A percentile compares a stretch with the other conserved stretches of the same genome.
phyloP scores from a whole-genome alignment of 768 basidiomycete genomes.

The Termitomyces sp. region DNA sequence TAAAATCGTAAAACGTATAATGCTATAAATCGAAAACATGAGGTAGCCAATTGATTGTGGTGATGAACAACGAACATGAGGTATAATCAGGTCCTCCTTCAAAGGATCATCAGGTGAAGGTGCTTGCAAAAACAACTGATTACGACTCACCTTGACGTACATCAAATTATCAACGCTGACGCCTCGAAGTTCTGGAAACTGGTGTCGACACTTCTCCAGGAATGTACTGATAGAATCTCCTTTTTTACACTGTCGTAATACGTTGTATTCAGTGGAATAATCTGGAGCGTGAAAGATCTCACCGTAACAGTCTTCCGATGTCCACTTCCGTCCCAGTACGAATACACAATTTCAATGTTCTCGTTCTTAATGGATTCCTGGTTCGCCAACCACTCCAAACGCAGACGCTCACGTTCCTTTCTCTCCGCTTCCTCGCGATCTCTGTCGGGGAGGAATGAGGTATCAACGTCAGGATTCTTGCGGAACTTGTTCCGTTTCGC shows the following conservation, averaged over 20 bases:
- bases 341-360: slow-evolving; percentile 91
- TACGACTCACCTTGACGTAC: slow-evolving; percentile 82
- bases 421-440: slow-evolving; percentile 93
- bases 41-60: not conserved
- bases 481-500: slow-evolving; percentile 74
- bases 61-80: slow-evolving; percentile 57
- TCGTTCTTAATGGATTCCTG: slow-evolving; percentile 57
- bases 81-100: slow-evolving; percentile 96
- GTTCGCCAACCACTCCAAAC: slow-evolving; percentile 84
- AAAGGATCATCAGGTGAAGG: not conserved
- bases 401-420: slow-evolving; percentile 78
- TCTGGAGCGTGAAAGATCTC: slow-evolving; percentile 20
- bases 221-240: slow-evolving; percentile 86
- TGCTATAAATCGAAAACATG: slow-evolving; percentile 48
- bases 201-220: slow-evolving; percentile 87
- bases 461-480: slow-evolving; percentile 96
- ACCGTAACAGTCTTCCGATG: slow-evolving; percentile 90
- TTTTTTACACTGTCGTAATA: slow-evolving; percentile 79
- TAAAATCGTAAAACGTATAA: slow-evolving; percentile 97
- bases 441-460: slow-evolving; percentile 97
- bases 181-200: slow-evolving; percentile 88
- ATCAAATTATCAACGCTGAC: slow-evolving; percentile 94
- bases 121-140: not conserved
- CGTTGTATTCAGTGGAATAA: not conserved
- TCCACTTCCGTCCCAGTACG: slow-evolving; percentile 98